Evolutionary conservation across 805 yeast genomes (phyloP).

Genomic region (Yarrowia porcina): DNA sequence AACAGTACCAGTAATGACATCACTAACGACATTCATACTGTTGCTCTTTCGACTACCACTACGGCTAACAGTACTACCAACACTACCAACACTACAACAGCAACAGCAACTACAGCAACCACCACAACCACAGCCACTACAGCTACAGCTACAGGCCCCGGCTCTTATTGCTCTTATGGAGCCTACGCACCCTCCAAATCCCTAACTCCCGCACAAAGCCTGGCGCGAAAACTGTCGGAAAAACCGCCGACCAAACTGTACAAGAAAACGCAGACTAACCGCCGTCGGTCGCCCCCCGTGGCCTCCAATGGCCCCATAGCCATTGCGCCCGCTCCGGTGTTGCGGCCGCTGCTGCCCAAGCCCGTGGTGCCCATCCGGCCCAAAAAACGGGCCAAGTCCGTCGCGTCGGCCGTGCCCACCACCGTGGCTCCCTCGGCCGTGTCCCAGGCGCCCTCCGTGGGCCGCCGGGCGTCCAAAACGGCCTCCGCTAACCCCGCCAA

Average conservation of each 20-base stretch:
- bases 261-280: conserved; percentile 13
- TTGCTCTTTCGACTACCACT: neutral
- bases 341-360: conserved; percentile 21
- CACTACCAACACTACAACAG: neutral
- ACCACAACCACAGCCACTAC: neutral
- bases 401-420: neutral
- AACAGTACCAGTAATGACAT: neutral
- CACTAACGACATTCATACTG: too few species aligned
- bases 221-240: conserved; percentile 20
- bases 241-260: conserved; percentile 21
- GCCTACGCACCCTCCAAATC: neutral
- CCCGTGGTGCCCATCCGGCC: conserved; percentile 18
- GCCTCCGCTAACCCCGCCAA: neutral
- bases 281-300: conserved; percentile 18
- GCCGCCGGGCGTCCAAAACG: neutral
- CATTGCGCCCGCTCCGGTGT: conserved; percentile 23
- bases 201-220: conserved; percentile 17
- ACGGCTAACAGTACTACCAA: neutral
- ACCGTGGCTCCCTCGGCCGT: neutral
- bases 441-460: neutral
- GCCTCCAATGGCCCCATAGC: conserved; percentile 14
- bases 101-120: neutral
- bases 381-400: neutral
- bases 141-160: neutral
- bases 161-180: too few species aligned